Evolutionary conservation across 108 stramenopile species (phyloP), one percentile per base, ranked within the genome.

Genomic region (Cyclostephanos tholiformis): DNA sequence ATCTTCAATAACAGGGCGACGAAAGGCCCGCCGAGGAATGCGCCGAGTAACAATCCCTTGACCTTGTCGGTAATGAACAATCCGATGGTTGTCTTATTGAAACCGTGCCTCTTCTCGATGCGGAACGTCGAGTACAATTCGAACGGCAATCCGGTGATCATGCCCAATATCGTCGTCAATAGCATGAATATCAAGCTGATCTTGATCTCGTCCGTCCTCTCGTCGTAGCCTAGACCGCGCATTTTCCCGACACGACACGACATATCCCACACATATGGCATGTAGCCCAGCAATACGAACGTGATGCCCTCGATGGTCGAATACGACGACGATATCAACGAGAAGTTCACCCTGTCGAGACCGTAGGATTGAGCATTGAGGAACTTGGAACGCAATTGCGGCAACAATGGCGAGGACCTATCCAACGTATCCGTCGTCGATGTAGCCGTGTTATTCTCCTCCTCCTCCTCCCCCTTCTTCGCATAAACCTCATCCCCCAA

Each of bases 101-200:
- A 99, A 38, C 98, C 98, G 72, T 99, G 99, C 63, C 92, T 87
- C 63, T 84, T 89, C 74, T 99, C 98, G 61, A 99, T 94, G 25
- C 91, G 77, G 75, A 99, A 99, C 10, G 96, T 97, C 25, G 87
- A 89, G 68, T 92, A 95, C 25, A 95, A 27, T 66, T 91, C 88
- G 75, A 97, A 93, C 4, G 97, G 97, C 41, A 98, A 61, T 1
- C 82, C 69, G 20, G 93, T 92, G 60, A 95, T 74, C 1, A 89
- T 94, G 26, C 90, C 94, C 29, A 94, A 41, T 65, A 95, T 39
- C 2, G 90, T 89, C 10, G 71, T 82, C 23, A 94, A 32, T n/a
- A 69, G 65, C 64, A 96, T 52, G 77, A 98, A 98, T 46, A 98
- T 77, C 65, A 94, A 72, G 0, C 86, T 82, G 69, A 94, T 88